phyloP scores from a whole-genome alignment of 2,329 filamentous ascomycete genomes.

The Aspergillus viridinutans region DNA sequence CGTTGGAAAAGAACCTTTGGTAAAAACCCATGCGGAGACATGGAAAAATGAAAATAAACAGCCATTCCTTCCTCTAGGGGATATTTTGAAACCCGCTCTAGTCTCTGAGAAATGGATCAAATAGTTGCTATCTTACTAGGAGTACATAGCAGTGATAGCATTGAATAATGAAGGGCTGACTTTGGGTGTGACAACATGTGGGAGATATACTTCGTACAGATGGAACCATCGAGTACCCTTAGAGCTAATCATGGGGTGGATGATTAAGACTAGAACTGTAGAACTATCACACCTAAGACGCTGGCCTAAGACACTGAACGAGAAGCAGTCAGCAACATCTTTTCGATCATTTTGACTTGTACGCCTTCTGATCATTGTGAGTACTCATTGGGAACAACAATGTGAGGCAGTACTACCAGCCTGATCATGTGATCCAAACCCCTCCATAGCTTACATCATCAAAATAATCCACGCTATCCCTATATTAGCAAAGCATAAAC shows the following conservation, averaged over 20 bases:
- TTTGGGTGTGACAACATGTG: background rate
- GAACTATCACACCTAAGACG: background rate
- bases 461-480: conserved; percentile 18
- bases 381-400: background rate
- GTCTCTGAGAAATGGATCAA: background rate
- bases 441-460: conserved; percentile 17
- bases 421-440: conserved; percentile 1
- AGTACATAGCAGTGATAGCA: background rate
- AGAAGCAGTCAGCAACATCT: background rate
- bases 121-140: background rate
- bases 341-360: background rate
- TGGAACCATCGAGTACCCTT: no score
- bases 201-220: background rate
- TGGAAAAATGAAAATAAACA: background rate
- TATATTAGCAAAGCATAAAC: conserved; percentile 33
- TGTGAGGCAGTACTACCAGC: background rate
- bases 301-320: background rate
- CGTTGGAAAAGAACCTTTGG: background rate
- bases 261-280: background rate
- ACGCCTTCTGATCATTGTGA: background rate
- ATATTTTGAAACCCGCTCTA: background rate
- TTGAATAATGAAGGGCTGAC: background rate
- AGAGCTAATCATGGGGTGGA: background rate
- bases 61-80: background rate
- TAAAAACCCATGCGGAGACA: background rate